Percentiles rank a stretch among this genome's conserved stretches.
These are phyloP conservation scores for Hyphodiscus hymeniophilus DNA, from an alignment of 495 filamentous ascomycete genomes.

Conservation along the genomic window DNA sequence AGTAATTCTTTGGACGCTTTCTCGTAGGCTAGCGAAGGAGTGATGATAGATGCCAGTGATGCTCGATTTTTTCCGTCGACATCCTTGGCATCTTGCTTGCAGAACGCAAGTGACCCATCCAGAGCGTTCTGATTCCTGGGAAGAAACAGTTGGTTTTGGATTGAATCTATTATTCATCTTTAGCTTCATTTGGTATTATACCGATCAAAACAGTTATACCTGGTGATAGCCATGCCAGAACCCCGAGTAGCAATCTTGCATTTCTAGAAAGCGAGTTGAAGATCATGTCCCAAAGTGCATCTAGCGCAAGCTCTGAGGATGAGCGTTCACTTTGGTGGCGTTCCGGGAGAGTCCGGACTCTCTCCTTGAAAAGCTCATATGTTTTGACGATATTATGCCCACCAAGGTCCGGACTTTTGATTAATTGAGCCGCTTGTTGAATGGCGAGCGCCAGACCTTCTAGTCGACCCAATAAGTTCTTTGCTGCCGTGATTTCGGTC, in stretches of 20 bases:
- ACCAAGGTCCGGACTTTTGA: conserved; percentile 4
- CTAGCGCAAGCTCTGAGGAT: background rate
- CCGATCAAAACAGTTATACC: background rate
- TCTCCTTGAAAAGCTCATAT: conserved; percentile 6
- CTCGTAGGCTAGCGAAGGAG: conserved; percentile 3
- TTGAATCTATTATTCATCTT: conserved; percentile 11
- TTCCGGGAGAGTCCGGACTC: conserved; percentile 1
- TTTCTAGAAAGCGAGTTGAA: conserved; percentile 7
- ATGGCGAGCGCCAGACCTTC: conserved; percentile 12
- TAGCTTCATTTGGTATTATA: background rate
- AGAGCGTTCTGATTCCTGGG: conserved; percentile 9
- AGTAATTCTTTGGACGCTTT: conserved; percentile 10
- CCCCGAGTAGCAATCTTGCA: conserved; percentile 4
- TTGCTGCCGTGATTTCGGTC: conserved; percentile 10
- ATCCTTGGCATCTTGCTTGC: conserved; percentile 10
- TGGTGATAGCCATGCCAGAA: conserved; percentile 8
- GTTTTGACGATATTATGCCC: conserved; percentile 3
- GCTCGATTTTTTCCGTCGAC: background rate
- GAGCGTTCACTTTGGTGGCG: conserved; percentile 1
- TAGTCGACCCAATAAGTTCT: conserved; percentile 2
- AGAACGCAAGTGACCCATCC: conserved; percentile 10
- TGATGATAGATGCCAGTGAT: conserved; percentile 11
- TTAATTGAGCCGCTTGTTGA: conserved; percentile 12
- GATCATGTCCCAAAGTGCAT: conserved; percentile 12
- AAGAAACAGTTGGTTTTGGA: conserved; percentile 10